These are phyloP conservation scores for Rhododendron henanense DNA, from an alignment of 148 eudicot species.

Conservation along the genomic window DNA sequence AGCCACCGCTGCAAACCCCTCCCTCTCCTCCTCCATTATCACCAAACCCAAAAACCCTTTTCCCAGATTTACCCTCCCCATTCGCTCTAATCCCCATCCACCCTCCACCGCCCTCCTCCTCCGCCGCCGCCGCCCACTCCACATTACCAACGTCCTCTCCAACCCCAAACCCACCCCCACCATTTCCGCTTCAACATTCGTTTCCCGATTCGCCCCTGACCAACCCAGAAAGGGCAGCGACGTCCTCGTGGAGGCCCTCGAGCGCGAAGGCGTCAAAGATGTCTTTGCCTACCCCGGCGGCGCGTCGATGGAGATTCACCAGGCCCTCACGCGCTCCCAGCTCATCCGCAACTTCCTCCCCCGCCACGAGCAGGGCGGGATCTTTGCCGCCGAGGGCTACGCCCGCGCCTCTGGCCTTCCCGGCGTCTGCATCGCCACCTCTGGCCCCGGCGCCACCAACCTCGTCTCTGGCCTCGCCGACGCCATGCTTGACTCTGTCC, in stretches of 20 bases:
- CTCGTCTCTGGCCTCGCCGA: slow-evolving; percentile 84
- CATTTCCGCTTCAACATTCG: slow-evolving; percentile 11
- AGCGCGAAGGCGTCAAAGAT: slow-evolving; percentile 65
- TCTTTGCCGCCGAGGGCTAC: slow-evolving; percentile 90
- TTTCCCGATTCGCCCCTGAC: slow-evolving; percentile 52
- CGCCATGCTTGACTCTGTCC: slow-evolving; percentile 72
- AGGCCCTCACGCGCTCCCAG: slow-evolving; percentile 69
- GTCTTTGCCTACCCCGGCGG: slow-evolving; percentile 98
- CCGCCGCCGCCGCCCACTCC: slow-evolving; percentile 18
- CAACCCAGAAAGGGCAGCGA: slow-evolving; percentile 83
- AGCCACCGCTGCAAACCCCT: slow-evolving; percentile 16
- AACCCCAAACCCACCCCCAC: not conserved
- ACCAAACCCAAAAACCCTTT: not conserved
- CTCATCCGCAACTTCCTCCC: slow-evolving; percentile 68
- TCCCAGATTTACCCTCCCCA: slow-evolving; percentile 18
- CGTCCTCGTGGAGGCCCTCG: slow-evolving; percentile 84
- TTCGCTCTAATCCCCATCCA: slow-evolving; percentile 2
- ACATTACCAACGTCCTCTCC: slow-evolving; percentile 16
- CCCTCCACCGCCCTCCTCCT: not conserved
- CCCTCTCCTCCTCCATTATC: slow-evolving; percentile 4
- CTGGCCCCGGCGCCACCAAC: slow-evolving; percentile 95
- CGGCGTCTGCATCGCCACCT: slow-evolving; percentile 91
- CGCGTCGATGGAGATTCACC: slow-evolving; percentile 89
- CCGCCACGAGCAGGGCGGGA: slow-evolving; percentile 91
- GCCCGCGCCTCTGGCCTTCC: slow-evolving; percentile 82